Conservation (phyloP, 2,329 filamentous ascomycete species). For the Fusarium domesticum region DNA sequence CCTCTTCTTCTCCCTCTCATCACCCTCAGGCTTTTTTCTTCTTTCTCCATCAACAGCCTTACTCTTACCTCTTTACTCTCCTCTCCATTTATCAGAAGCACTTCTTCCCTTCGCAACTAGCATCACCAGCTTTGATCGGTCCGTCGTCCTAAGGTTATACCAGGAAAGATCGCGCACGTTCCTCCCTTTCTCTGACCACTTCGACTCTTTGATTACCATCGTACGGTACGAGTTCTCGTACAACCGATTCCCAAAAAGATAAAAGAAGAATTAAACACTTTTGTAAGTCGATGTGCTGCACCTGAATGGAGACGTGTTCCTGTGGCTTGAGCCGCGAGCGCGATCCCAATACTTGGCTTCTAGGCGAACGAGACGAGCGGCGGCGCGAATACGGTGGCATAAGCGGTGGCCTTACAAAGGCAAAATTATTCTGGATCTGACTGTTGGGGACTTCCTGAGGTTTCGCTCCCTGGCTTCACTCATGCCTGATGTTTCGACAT, state of each 20-base stretch:
- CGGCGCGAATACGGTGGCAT: background rate
- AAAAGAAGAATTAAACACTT: constrained; percentile 12
- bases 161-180: constrained; percentile 27
- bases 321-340: constrained; percentile 16
- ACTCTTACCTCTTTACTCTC: constrained; percentile 5
- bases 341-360: constrained; percentile 8
- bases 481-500: background rate
- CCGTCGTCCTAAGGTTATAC: constrained; percentile 19
- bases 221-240: constrained; percentile 30
- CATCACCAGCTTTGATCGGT: constrained; percentile 13
- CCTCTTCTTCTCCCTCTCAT: constrained; percentile 10
- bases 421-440: no score
- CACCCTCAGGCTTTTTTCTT: constrained; percentile 14
- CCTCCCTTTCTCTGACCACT: constrained; percentile 27
- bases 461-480: background rate
- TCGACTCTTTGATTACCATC: constrained; percentile 27
- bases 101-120: constrained; percentile 8
- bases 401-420: background rate
- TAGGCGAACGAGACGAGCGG: background rate
- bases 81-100: constrained; percentile 9
- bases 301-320: constrained; percentile 16
- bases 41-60: constrained; percentile 11
- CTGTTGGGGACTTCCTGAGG: no score
- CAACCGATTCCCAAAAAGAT: constrained; percentile 7
- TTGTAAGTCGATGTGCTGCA: constrained; percentile 27